Conservation (phyloP, 352 stramenopile species). For the Pythium sukuiense region DNA sequence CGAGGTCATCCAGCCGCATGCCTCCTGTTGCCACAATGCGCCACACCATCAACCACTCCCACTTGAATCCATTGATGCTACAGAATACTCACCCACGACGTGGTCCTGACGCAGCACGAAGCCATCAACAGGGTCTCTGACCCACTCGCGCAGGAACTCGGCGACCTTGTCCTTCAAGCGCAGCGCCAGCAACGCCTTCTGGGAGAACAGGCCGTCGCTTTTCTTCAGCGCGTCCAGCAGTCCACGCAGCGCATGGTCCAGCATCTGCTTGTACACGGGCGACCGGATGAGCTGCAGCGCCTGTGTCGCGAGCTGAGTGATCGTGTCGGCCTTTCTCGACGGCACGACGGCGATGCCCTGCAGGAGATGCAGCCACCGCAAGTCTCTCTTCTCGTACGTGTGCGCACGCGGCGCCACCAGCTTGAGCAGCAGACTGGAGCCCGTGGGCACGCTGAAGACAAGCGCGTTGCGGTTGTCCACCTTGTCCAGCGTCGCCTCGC, state of each 20-base stretch:
- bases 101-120: constrained; percentile 70
- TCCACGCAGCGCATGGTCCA: constrained; percentile 32
- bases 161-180: constrained; percentile 71
- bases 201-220: constrained; percentile 22
- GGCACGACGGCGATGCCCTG: constrained; percentile 60
- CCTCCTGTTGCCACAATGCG: constrained; percentile 15
- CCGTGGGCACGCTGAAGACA: constrained; percentile 45
- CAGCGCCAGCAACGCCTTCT: constrained; percentile 46
- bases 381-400: constrained; percentile 61
- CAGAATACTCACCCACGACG: constrained; percentile 48
- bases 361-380: constrained; percentile 70
- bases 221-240: constrained; percentile 33
- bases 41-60: not conserved
- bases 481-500: constrained; percentile 55
- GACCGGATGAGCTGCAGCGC: constrained; percentile 50
- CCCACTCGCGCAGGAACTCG: constrained; percentile 66
- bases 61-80: not conserved
- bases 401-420: constrained; percentile 44
- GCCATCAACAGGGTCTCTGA: constrained; percentile 67
- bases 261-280: constrained; percentile 28
- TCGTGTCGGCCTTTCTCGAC: constrained; percentile 54
- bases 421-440: constrained; percentile 60
- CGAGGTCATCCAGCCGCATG: constrained; percentile 56
- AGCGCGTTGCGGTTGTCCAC: constrained; percentile 54
- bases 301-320: constrained; percentile 46